Evolutionary conservation across 1,139 yeast species (phyloP).

Genomic region (Yamadazyma diddensiae): DNA sequence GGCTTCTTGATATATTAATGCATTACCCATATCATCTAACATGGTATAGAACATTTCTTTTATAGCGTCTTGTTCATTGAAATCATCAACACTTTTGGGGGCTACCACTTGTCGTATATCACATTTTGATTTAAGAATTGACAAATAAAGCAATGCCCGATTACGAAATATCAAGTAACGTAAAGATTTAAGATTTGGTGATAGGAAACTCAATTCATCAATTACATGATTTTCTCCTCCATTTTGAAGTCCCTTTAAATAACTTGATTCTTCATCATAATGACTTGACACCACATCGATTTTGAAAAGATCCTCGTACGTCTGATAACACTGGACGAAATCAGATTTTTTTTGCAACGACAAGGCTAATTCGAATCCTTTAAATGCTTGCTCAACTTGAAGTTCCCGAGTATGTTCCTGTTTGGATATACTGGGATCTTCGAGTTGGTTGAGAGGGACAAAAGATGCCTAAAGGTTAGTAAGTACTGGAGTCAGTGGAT

Average conservation of each 20-base stretch:
- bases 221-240: slow-evolving; percentile 28
- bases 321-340: slow-evolving; percentile 47
- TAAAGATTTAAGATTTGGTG: slow-evolving; percentile 71
- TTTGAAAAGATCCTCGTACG: slow-evolving; percentile 62
- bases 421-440: slow-evolving; percentile 55
- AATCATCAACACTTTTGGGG: no score
- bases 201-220: slow-evolving; percentile 46
- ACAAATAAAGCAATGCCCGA: slow-evolving; percentile 69
- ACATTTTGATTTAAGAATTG: slow-evolving; percentile 26
- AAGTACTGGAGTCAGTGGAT: no score
- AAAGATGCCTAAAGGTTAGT: slow-evolving; percentile 54
- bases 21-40: slow-evolving; percentile 55
- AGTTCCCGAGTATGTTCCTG: slow-evolving; percentile 90
- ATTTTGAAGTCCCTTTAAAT: slow-evolving; percentile 39
- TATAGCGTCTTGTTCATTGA: slow-evolving; percentile 1
- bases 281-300: slow-evolving; percentile 64
- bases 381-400: slow-evolving; percentile 83
- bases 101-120: background rate
- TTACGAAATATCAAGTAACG: slow-evolving; percentile 80
- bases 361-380: slow-evolving; percentile 70
- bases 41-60: slow-evolving; percentile 36
- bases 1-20: slow-evolving; percentile 62
- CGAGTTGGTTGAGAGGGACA: slow-evolving; percentile 73
- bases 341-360: slow-evolving; percentile 51
- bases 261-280: slow-evolving; percentile 40